Evolutionary conservation across 345 rosid genomes (phyloP).

Genomic region (Populus simonii): DNA sequence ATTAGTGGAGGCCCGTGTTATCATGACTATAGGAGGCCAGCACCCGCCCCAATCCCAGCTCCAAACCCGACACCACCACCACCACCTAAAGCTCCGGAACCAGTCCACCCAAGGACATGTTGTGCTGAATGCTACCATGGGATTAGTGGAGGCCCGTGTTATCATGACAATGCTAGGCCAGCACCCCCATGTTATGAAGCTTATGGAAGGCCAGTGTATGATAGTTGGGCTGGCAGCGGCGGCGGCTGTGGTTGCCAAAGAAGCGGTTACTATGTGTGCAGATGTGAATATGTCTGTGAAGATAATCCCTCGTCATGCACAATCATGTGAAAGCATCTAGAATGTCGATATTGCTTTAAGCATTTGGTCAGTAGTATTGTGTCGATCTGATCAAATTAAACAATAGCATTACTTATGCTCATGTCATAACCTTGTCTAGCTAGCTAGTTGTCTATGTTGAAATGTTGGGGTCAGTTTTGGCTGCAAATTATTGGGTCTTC

Average conservation of each 20-base stretch:
- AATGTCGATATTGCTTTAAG: too few species aligned
- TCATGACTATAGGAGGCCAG: background rate
- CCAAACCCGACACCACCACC: background rate
- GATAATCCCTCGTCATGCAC: conserved; percentile 53
- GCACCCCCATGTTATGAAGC: background rate
- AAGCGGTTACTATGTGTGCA: conserved; percentile 12
- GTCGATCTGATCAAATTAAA: too few species aligned
- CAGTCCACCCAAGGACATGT: conserved; percentile 12
- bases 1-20: conserved; percentile 22
- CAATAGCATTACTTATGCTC: too few species aligned
- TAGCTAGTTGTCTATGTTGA: too few species aligned
- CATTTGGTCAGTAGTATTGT: background rate
- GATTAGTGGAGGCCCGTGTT: conserved; percentile 21
- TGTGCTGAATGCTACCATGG: conserved; percentile 29
- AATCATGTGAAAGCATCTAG: conserved; percentile 39
- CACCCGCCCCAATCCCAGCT: background rate
- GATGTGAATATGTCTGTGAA: conserved; percentile 42
- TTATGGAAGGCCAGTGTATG: conserved; percentile 33
- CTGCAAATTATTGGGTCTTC: too few species aligned
- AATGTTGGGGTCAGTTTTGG: too few species aligned
- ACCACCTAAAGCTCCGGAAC: background rate
- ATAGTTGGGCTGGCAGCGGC: conserved; percentile 20
- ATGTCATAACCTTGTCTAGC: too few species aligned
- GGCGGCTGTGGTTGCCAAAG: conserved; percentile 10
- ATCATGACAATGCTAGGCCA: background rate